Base-by-base conservation (phyloP, 2,329 filamentous ascomycete species). In the Drechslerella coelobrocha region DNA sequence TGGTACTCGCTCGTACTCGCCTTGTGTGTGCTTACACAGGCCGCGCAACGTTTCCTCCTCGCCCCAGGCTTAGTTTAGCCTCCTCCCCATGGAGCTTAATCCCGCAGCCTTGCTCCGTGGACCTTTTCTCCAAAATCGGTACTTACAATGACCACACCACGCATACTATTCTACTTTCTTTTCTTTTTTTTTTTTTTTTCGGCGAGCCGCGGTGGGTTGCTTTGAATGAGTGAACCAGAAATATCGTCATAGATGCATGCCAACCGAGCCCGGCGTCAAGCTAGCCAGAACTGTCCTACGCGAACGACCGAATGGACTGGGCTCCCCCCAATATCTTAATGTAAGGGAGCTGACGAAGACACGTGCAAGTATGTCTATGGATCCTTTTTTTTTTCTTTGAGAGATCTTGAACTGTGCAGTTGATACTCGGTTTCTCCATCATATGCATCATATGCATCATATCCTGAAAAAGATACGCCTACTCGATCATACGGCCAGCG, bases 221-320 rank as follows among this genome's bases (percentile, higher is more conserved):
- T n/a, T 54, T 57, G 43, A 34, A 29, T 24, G 34, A 39, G 24
- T 68, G 63, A 59, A 62, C 63, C 63, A 68, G 34, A 29, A 31
- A 69, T 69, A 69, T 69, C 65, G 65, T 69, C 65, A 69, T 69
- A 53, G 59, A 57, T 69, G 65, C 65, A 69, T 69, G 47, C 65
- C 63, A 69, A 62, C 65, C 65, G 65, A 69, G 39, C 65, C 53
- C 65, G 65, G 65, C 65, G 34, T 39, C 34, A 56, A 47, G 52
- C 57, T 69, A 52, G 57, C 45, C 29, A 8, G 34, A 53, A 69
- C 41, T 43, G 50, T 23, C 54, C 29, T 48, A 57, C 43, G 51
- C 41, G 63, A 68, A 50, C 41, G 55, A 43, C 39, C 62, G 41
- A 43, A 41, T 6, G 4, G 17, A 41, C 56, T 21, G 12, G 34